Conservation (phyloP, 192 early-diverging fungal genomes). For the Neocallimastix lanati region DNA sequence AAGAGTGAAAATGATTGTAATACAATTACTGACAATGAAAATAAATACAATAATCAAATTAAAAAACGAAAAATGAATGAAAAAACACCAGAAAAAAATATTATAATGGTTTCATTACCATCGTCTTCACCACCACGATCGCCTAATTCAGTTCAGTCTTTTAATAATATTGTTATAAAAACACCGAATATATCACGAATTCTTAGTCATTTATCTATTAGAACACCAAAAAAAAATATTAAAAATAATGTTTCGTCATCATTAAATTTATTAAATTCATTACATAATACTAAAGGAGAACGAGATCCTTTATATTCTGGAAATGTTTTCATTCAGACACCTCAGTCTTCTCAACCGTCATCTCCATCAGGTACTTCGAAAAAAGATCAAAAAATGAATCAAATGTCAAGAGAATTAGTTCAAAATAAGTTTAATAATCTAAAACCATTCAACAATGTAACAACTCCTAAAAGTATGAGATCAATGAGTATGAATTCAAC, state of each 20-base stretch:
- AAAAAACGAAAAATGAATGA: background rate
- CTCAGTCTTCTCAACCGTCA: background rate
- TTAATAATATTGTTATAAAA: background rate
- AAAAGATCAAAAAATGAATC: background rate
- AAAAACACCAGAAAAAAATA: background rate
- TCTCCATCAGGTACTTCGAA: background rate
- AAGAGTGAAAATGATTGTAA: background rate
- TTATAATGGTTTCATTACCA: background rate
- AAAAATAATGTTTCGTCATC: background rate
- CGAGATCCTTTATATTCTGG: background rate
- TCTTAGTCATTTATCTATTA: background rate
- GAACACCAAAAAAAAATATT: background rate
- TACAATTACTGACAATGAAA: background rate
- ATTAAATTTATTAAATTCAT: background rate
- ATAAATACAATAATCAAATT: background rate
- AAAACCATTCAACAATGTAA: background rate
- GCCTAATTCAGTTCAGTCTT: background rate
- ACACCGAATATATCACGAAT: background rate
- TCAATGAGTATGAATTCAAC: background rate
- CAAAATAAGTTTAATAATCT: background rate
- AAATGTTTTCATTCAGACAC: background rate
- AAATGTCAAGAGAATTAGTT: background rate
- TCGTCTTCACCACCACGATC: background rate
- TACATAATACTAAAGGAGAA: background rate
- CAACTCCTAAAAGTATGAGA: background rate